Evolutionary conservation across 169 alveolate species (phyloP).

Genomic region (Cryptosporidium andersoni): DNA sequence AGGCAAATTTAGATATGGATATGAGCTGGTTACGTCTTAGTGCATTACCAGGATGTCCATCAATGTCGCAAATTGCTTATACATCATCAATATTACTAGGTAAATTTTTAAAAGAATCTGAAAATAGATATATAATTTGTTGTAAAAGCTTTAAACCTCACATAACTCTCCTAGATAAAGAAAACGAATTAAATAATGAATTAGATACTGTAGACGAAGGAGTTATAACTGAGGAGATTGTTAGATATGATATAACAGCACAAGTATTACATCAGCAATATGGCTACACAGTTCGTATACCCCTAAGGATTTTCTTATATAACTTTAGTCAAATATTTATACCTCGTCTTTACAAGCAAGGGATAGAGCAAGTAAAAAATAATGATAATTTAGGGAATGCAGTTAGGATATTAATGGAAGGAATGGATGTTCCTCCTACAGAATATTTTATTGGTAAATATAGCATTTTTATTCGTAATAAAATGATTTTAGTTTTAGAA

Average conservation of each 20-base stretch:
- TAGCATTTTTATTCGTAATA: constrained; percentile 33
- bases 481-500: constrained; percentile 67
- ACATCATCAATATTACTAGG: constrained; percentile 17
- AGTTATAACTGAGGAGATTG: constrained; percentile 16
- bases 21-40: constrained; percentile 54
- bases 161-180: not conserved
- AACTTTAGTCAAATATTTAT: constrained; percentile 67
- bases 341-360: constrained; percentile 61
- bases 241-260: constrained; percentile 26
- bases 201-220: constrained; percentile 9
- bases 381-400: constrained; percentile 52
- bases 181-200: constrained; percentile 1
- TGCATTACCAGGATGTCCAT: constrained; percentile 69
- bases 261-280: constrained; percentile 58
- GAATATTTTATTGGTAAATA: constrained; percentile 66
- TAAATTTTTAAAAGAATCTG: constrained; percentile 20
- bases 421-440: constrained; percentile 53
- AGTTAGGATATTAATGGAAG: constrained; percentile 26
- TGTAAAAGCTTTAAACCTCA: constrained; percentile 17
- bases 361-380: constrained; percentile 31
- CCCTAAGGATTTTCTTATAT: constrained; percentile 28
- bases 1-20: constrained; percentile 24
- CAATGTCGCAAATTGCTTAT: constrained; percentile 59
- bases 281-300: constrained; percentile 55
- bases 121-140: constrained; percentile 20